A percentile compares a stretch with the other conserved stretches of the same genome.
Conservation (phyloP, 495 filamentous ascomycete genomes). For the Elasticomyces elasticus region DNA sequence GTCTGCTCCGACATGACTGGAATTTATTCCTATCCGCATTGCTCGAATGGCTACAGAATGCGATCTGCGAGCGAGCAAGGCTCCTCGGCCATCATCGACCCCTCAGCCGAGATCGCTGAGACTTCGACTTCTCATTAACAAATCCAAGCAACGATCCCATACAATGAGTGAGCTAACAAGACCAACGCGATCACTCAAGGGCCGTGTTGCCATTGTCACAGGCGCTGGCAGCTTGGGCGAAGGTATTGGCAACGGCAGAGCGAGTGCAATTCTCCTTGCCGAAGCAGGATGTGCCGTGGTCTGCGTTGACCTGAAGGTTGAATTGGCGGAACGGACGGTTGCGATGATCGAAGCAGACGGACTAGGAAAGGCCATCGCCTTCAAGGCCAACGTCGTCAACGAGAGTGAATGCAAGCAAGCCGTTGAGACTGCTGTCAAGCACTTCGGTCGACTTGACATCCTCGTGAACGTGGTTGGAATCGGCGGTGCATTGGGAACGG, state of each 20-base stretch:
- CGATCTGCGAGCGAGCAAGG: no score
- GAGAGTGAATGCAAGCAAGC: slow-evolving; percentile 38
- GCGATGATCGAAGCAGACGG: slow-evolving; percentile 34
- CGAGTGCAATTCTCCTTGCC: slow-evolving; percentile 47
- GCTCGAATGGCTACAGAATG: no score
- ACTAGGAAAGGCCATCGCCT: slow-evolving; percentile 31
- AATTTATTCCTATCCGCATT: no score
- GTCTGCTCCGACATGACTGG: no score
- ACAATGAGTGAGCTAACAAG: slow-evolving; percentile 18
- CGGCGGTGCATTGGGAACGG: slow-evolving; percentile 43
- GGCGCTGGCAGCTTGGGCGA: slow-evolving; percentile 45
- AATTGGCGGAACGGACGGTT: slow-evolving; percentile 40
- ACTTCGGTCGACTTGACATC: slow-evolving; percentile 45
- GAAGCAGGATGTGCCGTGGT: slow-evolving; percentile 45
- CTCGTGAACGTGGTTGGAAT: slow-evolving; percentile 47
- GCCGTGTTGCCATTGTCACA: slow-evolving; percentile 49
- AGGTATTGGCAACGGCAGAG: slow-evolving; percentile 51
- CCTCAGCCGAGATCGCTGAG: background rate
- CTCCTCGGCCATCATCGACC: background rate
- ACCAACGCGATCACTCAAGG: slow-evolving; percentile 27
- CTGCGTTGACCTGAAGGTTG: slow-evolving; percentile 42
- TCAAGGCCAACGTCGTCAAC: slow-evolving; percentile 41
- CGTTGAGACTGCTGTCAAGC: slow-evolving; percentile 32
- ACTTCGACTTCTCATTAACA: background rate
- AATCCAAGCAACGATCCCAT: background rate